These are phyloP conservation scores for Boletus rufocinnamomeus DNA, from an alignment of 768 basidiomycete species.

Conservation along the genomic window DNA sequence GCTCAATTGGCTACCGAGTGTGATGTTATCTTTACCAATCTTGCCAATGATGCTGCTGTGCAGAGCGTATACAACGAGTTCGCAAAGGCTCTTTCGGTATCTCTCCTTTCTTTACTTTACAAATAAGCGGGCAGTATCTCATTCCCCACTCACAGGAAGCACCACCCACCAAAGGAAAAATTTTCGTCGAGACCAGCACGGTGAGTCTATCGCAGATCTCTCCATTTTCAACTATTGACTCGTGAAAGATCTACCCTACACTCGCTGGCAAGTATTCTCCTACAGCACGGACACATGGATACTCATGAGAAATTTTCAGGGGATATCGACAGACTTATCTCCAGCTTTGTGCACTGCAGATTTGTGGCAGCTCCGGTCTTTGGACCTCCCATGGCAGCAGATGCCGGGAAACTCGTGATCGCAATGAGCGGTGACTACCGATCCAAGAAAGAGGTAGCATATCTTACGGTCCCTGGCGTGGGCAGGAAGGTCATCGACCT, in stretches of 20 bases:
- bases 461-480: slow-evolving; percentile 77
- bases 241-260: slow-evolving; percentile 53
- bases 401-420: slow-evolving; percentile 64
- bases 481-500: slow-evolving; percentile 79
- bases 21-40: slow-evolving; percentile 75
- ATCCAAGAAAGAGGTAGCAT: slow-evolving; percentile 78
- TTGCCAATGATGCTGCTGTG: slow-evolving; percentile 72
- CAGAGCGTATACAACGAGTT: slow-evolving; percentile 63
- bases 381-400: slow-evolving; percentile 67
- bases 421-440: slow-evolving; percentile 81
- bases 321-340: slow-evolving; percentile 69
- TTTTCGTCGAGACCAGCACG: slow-evolving; percentile 86
- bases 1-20: slow-evolving; percentile 63
- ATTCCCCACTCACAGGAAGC: slow-evolving; percentile 32
- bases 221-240: slow-evolving; percentile 9
- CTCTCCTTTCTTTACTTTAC: neutral
- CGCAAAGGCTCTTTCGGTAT: slow-evolving; percentile 57
- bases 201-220: slow-evolving; percentile 43
- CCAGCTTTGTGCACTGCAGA: slow-evolving; percentile 55
- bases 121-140: neutral
- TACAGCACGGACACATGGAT: neutral
- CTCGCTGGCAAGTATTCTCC: slow-evolving; percentile 42
- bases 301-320: slow-evolving; percentile 37
- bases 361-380: slow-evolving; percentile 82
- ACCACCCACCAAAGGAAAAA: slow-evolving; percentile 55